These are phyloP conservation scores for Pseudogymnoascus sp. DNA, from an alignment of 2,329 filamentous ascomycete species.

Conservation along the genomic window DNA sequence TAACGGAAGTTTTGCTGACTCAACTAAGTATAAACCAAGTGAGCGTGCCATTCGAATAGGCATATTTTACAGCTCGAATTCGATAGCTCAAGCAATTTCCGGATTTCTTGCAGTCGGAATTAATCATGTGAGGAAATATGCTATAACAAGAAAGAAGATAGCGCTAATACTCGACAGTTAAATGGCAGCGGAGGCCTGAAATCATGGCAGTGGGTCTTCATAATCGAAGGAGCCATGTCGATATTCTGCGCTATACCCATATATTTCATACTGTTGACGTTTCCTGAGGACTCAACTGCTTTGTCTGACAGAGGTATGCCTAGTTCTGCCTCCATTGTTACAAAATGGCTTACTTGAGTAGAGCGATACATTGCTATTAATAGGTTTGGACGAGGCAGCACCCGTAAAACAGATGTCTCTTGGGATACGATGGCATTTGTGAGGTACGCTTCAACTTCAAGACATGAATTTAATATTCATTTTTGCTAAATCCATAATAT, in stretches of 20 bases:
- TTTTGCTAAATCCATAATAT: neutral
- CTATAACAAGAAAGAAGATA: neutral
- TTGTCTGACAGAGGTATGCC: slow-evolving; percentile 15
- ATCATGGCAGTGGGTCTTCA: slow-evolving; percentile 18
- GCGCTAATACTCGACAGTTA: neutral
- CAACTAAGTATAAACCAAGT: slow-evolving; percentile 19
- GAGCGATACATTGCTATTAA: slow-evolving; percentile 21
- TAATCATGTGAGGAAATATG: slow-evolving; percentile 9
- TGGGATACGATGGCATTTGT: slow-evolving; percentile 19
- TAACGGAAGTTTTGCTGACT: neutral
- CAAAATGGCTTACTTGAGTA: neutral
- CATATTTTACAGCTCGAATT: slow-evolving; percentile 20
- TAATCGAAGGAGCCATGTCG: slow-evolving; percentile 13
- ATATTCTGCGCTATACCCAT: slow-evolving; percentile 17
- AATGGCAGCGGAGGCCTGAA: slow-evolving; percentile 12
- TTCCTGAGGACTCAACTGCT: slow-evolving; percentile 18
- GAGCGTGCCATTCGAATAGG: slow-evolving; percentile 21
- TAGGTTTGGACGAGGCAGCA: slow-evolving; percentile 18
- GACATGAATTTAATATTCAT: neutral
- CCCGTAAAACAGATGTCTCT: slow-evolving; percentile 18
- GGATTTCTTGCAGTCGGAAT: slow-evolving; percentile 21
- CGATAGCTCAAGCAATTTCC: slow-evolving; percentile 18
- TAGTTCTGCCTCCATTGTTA: neutral
- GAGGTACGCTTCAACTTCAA: neutral
- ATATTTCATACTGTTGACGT: slow-evolving; percentile 20